Base-by-base conservation (phyloP, 352 stramenopile genomes). In the Phytophthora fragariaefolia region DNA sequence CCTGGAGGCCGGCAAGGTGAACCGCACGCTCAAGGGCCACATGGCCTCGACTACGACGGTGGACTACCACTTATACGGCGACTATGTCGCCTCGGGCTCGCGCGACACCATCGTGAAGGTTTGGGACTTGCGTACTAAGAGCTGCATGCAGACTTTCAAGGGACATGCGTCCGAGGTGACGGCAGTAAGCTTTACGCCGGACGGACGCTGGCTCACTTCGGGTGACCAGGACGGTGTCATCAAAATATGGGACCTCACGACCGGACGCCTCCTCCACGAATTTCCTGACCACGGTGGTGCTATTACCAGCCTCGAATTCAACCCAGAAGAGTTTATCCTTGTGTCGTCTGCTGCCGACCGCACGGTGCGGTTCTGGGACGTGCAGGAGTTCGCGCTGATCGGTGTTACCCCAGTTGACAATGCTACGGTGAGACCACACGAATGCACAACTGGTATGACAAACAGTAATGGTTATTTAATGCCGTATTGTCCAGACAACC, bases 141-240 rank as follows among this genome's bases (percentile, higher is more conserved):
- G 82, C 64, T 95, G 86, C 65, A 93, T 96, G 78, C 88, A 95
- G 62, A 92, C 82, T 10, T 96, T 95, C 63, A 93, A 95, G 26
- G 88, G 86, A 6, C 88, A 96, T 70, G 70, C 74, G 22, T 89
- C 70, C 6, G 83, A 96, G 43, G 77, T 95, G 47, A 96, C 86
- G 28, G 85, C 74, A 1, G 85, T 93, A 13, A 85, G 72, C 54
- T 94, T 96, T 54, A 95, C 86, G 6, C 88, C 86, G 0, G 88
- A 96, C 53, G 86, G 86, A 17, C 83, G 88, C 0, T 95, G 88
- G 88, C 79, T 96, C 40, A 95, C 88, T 18, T 96, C 86, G 3
- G 86, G 88, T 7, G 77, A 80, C 1, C 72, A 80, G 12, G 83
- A 93, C 32, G 88, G 88, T 28, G 83, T 79, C 10, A 91, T 96